These are phyloP conservation scores for Fraxinus baroniana DNA, from an alignment of 305 asterid genomes.

Conservation along the genomic window DNA sequence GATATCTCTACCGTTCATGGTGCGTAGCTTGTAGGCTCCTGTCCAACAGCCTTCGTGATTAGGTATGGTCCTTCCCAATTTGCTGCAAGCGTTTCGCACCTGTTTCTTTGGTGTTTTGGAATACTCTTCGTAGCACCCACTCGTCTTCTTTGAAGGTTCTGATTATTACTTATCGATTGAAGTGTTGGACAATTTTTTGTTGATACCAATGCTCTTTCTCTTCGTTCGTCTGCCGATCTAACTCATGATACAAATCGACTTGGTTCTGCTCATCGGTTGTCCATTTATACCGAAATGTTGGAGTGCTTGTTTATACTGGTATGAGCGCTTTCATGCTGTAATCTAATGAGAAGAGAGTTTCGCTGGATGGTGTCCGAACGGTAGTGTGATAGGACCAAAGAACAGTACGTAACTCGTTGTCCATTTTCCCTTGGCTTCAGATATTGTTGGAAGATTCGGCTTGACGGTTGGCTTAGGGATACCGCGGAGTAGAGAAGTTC, in stretches of 20 bases:
- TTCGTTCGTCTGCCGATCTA: too few species aligned
- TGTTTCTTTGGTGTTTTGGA: background rate
- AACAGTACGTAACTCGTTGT: background rate
- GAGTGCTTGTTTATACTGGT: too few species aligned
- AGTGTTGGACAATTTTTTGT: background rate
- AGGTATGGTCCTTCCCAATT: background rate
- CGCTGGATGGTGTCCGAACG: too few species aligned
- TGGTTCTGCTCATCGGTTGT: too few species aligned
- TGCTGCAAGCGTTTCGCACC: background rate
- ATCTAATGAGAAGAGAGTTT: too few species aligned
- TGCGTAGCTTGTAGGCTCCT: background rate
- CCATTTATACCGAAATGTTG: too few species aligned
- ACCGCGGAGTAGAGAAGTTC: background rate
- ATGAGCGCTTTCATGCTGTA: too few species aligned
- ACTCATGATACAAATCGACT: too few species aligned
- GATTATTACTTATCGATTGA: too few species aligned
- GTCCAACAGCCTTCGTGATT: background rate
- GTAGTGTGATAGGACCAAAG: background rate
- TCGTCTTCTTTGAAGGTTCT: background rate
- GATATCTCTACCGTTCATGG: too few species aligned
- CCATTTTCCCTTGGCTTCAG: background rate
- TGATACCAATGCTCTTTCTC: background rate
- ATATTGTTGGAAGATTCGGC: background rate
- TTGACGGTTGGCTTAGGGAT: background rate
- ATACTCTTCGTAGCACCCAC: background rate